A percentile compares a stretch with the other conserved stretches of the same genome.
phyloP scores from a whole-genome alignment of 2,329 filamentous ascomycete species.

The Trichophyton schoenleinii region DNA sequence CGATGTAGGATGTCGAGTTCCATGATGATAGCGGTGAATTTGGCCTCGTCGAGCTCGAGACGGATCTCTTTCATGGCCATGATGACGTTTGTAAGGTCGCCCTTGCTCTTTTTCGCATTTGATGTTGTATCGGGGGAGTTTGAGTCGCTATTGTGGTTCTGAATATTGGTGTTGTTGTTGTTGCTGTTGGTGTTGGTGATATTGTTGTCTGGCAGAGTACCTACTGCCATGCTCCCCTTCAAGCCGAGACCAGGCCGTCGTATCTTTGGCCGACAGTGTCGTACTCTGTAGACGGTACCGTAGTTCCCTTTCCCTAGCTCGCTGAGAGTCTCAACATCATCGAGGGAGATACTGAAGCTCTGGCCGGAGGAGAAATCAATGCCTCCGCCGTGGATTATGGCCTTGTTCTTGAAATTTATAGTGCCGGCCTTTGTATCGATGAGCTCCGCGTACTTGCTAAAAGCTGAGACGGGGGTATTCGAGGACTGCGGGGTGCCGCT shows the following conservation, averaged over 20 bases:
- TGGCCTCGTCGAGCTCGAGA: slow-evolving; percentile 87
- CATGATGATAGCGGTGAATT: slow-evolving; percentile 95
- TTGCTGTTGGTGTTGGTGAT: background rate
- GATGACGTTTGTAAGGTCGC: slow-evolving; percentile 47
- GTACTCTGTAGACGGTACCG: slow-evolving; percentile 92
- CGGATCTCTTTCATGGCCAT: slow-evolving; percentile 99
- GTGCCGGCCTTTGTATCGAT: slow-evolving; percentile 87
- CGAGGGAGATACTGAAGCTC: slow-evolving; percentile 84
- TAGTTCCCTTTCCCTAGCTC: slow-evolving; percentile 98
- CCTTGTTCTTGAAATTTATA: slow-evolving; percentile 85
- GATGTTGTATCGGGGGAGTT: background rate
- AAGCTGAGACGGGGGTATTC: slow-evolving; percentile 21
- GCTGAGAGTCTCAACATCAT: slow-evolving; percentile 85
- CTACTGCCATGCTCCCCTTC: slow-evolving; percentile 35
- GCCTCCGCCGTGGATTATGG: slow-evolving; percentile 73
- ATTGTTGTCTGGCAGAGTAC: background rate
- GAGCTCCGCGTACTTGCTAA: slow-evolving; percentile 64
- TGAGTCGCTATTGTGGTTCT: background rate
- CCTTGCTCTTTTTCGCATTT: slow-evolving; percentile 15
- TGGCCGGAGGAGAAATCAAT: slow-evolving; percentile 86
- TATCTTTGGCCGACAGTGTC: slow-evolving; percentile 61
- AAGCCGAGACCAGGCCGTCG: slow-evolving; percentile 48
- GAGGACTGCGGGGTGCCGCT: slow-evolving; percentile 9
- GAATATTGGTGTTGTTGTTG: background rate
- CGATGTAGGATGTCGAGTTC: slow-evolving; percentile 92